Evolutionary conservation across 352 stramenopile genomes (phyloP).

Genomic region (Phytophthora cryptogea): DNA sequence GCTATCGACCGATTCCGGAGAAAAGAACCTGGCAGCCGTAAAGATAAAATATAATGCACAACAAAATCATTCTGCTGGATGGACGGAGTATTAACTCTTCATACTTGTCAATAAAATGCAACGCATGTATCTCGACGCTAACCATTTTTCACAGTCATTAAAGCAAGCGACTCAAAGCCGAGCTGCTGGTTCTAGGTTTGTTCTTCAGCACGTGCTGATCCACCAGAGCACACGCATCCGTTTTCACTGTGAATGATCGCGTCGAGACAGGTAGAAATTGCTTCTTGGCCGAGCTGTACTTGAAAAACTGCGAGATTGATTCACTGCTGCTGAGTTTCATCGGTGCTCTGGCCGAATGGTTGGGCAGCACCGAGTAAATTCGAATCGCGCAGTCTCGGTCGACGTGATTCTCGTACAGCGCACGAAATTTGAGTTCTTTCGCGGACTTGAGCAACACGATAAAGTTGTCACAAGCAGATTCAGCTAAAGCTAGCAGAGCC

Average conservation of each 20-base stretch:
- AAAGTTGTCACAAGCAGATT: conserved; percentile 69
- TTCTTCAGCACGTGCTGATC: conserved; percentile 63
- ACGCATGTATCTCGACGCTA: not conserved
- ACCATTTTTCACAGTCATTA: not conserved
- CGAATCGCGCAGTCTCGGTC: conserved; percentile 45
- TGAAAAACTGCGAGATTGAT: conserved; percentile 75
- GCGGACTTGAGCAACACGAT: conserved; percentile 76
- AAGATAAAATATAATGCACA: not conserved
- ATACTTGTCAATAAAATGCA: not conserved
- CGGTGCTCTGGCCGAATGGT: conserved; percentile 29
- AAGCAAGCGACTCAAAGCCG: conserved; percentile 16
- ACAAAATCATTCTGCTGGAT: not conserved
- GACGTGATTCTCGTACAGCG: conserved; percentile 68
- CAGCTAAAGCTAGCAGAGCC: conserved; percentile 45
- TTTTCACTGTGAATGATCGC: conserved; percentile 74
- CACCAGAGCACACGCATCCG: conserved; percentile 67
- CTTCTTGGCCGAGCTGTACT: conserved; percentile 87
- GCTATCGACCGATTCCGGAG: conserved; percentile 55
- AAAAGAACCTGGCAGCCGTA: conserved; percentile 24
- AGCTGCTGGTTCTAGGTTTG: conserved; percentile 23
- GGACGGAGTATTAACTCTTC: too few relatives aligned
- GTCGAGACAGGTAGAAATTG: conserved; percentile 69
- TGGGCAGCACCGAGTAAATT: conserved; percentile 48
- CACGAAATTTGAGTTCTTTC: conserved; percentile 77
- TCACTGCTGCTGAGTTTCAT: conserved; percentile 30